These are phyloP conservation scores for Paraphaeosphaeria sporulosa DNA, from an alignment of 2,329 filamentous ascomycete genomes.

Conservation along the genomic window DNA sequence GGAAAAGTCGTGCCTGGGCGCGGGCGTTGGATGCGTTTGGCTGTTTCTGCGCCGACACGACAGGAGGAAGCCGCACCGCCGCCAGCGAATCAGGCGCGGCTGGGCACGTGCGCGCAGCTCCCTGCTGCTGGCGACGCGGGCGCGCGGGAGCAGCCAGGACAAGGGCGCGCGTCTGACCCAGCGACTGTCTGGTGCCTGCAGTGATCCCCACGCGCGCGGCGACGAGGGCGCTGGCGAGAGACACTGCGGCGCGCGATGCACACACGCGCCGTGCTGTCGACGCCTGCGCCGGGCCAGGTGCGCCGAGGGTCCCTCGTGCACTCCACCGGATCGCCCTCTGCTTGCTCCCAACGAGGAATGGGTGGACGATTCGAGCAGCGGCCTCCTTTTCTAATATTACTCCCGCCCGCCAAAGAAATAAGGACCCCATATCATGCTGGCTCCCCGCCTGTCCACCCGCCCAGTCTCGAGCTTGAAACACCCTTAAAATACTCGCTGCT, in stretches of 20 bases:
- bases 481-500: constrained; percentile 28
- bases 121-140: not conserved
- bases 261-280: not conserved
- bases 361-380: constrained; percentile 10
- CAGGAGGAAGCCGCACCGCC: not conserved
- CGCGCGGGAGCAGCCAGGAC: not conserved
- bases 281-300: not conserved
- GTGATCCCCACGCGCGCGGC: not conserved
- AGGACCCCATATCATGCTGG: constrained; percentile 38
- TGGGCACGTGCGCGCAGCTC: constrained; percentile 5
- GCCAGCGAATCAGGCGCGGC: constrained; percentile 23
- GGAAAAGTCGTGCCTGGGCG: constrained; percentile 19
- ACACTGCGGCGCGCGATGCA: not conserved
- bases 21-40: constrained; percentile 15
- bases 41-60: constrained; percentile 11
- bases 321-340: constrained; percentile 11
- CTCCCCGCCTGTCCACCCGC: constrained; percentile 21
- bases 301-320: not conserved
- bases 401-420: constrained; percentile 19
- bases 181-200: not conserved
- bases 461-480: constrained; percentile 35
- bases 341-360: constrained; percentile 15
- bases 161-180: not conserved
- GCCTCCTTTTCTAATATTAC: constrained; percentile 41
- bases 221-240: not conserved